These are phyloP conservation scores for Aspergillaceae sp. DNA, from an alignment of 2,329 filamentous ascomycete genomes.

Conservation along the genomic window DNA sequence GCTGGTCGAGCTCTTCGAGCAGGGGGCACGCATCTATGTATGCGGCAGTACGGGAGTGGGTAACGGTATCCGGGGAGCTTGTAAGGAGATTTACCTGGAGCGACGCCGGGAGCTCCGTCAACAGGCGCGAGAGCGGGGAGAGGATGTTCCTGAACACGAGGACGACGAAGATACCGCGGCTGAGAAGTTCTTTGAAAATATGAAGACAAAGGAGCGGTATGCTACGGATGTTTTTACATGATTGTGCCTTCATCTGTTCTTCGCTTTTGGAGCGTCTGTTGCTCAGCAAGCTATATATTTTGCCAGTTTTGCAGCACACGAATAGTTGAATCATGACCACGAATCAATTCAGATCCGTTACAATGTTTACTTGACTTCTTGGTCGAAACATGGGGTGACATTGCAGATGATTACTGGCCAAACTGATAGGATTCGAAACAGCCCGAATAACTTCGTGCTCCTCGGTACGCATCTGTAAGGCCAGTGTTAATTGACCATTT, in stretches of 20 bases:
- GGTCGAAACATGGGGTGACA: too few relatives aligned
- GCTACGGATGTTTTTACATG: conserved; percentile 51
- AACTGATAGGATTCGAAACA: too few relatives aligned
- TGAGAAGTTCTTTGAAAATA: conserved; percentile 20
- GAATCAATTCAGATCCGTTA: too few relatives aligned
- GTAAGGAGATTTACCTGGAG: conserved; percentile 27
- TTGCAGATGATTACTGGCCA: too few relatives aligned
- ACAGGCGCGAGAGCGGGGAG: conserved; percentile 23
- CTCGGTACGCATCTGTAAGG: too few relatives aligned
- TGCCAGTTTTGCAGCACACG: too few relatives aligned
- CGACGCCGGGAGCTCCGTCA: conserved; percentile 22
- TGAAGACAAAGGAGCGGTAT: conserved; percentile 45
- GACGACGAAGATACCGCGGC: conserved; percentile 18
- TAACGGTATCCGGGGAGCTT: conserved; percentile 39
- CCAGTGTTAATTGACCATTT: too few relatives aligned
- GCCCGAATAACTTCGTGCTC: too few relatives aligned
- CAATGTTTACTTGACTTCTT: too few relatives aligned
- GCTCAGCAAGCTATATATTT: too few relatives aligned
- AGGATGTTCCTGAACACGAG: conserved; percentile 24
- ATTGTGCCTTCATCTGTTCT: not conserved
- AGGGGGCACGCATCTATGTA: conserved; percentile 52
- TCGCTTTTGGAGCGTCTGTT: not conserved
- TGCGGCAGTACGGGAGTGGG: conserved; percentile 53
- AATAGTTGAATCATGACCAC: too few relatives aligned
- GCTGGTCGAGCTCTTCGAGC: conserved; percentile 38